Base-by-base conservation (phyloP, 257 asterid species). In the Nyctanthes arbortristis region DNA sequence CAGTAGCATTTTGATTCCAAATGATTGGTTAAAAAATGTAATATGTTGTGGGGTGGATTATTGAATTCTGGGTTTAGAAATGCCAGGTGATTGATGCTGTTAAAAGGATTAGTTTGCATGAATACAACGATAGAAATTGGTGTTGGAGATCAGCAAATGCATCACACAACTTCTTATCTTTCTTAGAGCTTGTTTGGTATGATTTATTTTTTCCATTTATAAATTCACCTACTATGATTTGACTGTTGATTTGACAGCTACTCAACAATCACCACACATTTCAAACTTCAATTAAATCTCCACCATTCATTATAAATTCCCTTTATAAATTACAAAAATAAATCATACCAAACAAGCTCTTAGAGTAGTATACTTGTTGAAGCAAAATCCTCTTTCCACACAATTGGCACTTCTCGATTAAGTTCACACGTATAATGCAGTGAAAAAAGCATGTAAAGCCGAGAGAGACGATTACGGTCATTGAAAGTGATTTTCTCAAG, bases 401-500 rank as follows among this genome's bases (percentile, higher is more conserved):
- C 18, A n/a, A 18, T 47, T 52, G 20, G 24, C 35, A 25, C 66
- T 6, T 35, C 52, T 18, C 1, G 33, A 34, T 27, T 45, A 1
- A 33, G 60, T 45, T 61, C 35, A 27, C 3, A 55, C 11, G 18
- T 39, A 20, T 37, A 30, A 22, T 20, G 29, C 29, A 22, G 59
- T 11, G 16, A 22, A 52, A 3, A 30, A 3, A 52, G 59, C 59
- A 8, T 52, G 29, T 10, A 22, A 52, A 52, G 59, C 59, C 24
- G 30, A 52, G 30, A 52, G 59, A 20, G 8, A 52, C 20, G 30
- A 52, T 52, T 52, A 22, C 30, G n/a, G n/a, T n/a, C n/a, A n/a
- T n/a, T 52, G 59, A 22, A 52, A 52, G 55, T 59, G 12, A 16
- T 55, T 63, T 71, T 58, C 65, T 61, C 4, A 39, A 11, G 32